Evolutionary conservation across 441 rosid genomes (phyloP).

Genomic region (Eutrema salsugineum): DNA sequence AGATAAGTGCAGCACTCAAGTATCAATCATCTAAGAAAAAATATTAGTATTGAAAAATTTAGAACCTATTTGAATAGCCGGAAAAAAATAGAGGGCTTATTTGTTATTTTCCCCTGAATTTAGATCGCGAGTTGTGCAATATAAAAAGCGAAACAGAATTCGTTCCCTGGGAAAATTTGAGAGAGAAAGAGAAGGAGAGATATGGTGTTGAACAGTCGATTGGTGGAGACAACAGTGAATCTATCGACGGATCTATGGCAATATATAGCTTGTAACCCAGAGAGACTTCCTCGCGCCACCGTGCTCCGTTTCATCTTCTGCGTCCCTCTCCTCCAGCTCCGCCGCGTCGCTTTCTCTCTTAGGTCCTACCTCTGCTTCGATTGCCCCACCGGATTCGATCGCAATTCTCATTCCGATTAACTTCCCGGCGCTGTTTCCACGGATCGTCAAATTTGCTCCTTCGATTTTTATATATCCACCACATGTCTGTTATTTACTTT

Average conservation of each 20-base stretch:
- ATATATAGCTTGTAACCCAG: conserved; percentile 85
- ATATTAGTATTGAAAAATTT: no score
- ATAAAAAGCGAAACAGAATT: background rate
- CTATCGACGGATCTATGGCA: conserved; percentile 73
- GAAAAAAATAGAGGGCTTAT: background rate
- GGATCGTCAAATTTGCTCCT: background rate
- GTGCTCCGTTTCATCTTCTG: conserved; percentile 59
- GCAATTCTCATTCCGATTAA: conserved; percentile 50
- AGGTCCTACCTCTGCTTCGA: conserved; percentile 58
- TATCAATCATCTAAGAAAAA: no score
- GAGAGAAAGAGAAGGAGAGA: background rate
- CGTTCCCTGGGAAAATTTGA: background rate
- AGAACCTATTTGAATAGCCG: background rate
- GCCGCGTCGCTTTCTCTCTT: conserved; percentile 55
- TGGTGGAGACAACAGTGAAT: conserved; percentile 57
- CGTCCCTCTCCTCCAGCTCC: conserved; percentile 55
- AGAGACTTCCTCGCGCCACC: conserved; percentile 59
- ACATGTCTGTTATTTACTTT: background rate
- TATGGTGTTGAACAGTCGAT: conserved; percentile 75
- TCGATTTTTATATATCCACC: background rate
- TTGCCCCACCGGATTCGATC: conserved; percentile 28
- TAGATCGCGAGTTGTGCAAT: conserved; percentile 4
- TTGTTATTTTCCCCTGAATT: background rate
- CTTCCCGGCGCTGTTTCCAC: background rate
- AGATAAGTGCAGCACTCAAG: background rate